Evolutionary conservation across 177 flowering plant species (phyloP), one percentile per base, ranked within the genome.

Genomic region (Vitis hybrid): DNA sequence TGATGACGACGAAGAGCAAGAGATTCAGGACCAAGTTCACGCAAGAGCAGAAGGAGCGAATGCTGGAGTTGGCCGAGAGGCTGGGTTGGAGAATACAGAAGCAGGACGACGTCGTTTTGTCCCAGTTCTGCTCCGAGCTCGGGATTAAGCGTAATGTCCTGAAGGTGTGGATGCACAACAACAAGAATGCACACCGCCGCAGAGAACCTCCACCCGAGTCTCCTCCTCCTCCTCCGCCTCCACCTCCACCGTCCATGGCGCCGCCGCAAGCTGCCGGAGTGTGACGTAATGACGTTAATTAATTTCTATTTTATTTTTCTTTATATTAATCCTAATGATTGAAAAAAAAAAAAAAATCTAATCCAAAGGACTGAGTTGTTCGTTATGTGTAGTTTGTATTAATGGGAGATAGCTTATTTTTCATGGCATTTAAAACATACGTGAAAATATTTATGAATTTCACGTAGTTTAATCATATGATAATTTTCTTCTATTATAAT

Each of bases 101-200:
- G 78, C 75, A 79, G 3, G 82, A 85, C 32, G 84, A 81, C 62
- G 72, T 19, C 51, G 84, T 72, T 26, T 65, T 85, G 2, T 72
- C 71, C 56, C 67, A 76, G 76, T 85, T 85, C 71, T 85, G 88
- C 64, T 17, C 50, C n/a, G 85, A 85, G 71, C 54, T 80, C 17
- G 86, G 88, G 0, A 74, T 85, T n/a, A 80, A 76, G 70, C 65
- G 86, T 62, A 74, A 77, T 14, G 85, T 80, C 14, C 76, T 85
- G 56, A 83, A 81, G 69, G 85, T 85, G 12, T 85, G 88, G 88
- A 85, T 85, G 88, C 88, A 85, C 66, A 85, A 85, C 54, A 85
- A 85, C 81, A 85, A 85, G 82, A 73, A 73, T 39, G 70, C 79
- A 4, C 70, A 72, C 32, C 78, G 81, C 60, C 79, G 75, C 67